These are phyloP conservation scores for Cryomyces minteri DNA, from an alignment of 495 filamentous ascomycete genomes.

Conservation along the genomic window DNA sequence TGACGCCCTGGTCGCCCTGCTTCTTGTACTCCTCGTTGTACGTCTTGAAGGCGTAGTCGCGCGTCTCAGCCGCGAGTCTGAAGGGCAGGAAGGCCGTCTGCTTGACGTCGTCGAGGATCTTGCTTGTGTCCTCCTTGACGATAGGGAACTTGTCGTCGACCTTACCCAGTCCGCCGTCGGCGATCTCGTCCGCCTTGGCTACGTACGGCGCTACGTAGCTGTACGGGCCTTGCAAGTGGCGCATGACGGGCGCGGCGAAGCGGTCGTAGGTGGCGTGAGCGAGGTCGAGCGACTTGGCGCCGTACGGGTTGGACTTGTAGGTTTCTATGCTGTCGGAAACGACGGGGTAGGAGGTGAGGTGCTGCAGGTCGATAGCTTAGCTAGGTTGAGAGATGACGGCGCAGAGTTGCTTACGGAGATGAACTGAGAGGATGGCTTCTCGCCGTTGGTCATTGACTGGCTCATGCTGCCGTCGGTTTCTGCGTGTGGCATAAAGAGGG, in stretches of 20 bases:
- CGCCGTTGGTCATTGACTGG: constrained; percentile 39
- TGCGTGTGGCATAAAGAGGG: constrained; percentile 22
- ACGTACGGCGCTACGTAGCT: constrained; percentile 67
- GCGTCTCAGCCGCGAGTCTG: constrained; percentile 44
- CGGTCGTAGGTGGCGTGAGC: constrained; percentile 46
- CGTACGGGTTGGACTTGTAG: constrained; percentile 64
- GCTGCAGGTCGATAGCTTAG: constrained; percentile 26
- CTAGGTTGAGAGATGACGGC: constrained; percentile 1
- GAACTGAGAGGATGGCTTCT: constrained; percentile 44
- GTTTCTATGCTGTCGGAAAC: constrained; percentile 59
- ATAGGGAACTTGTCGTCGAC: constrained; percentile 69
- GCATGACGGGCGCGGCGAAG: constrained; percentile 53
- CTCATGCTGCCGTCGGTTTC: constrained; percentile 14
- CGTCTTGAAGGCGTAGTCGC: constrained; percentile 53
- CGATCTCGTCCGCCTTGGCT: constrained; percentile 60
- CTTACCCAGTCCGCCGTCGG: constrained; percentile 50
- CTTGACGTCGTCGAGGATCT: constrained; percentile 49
- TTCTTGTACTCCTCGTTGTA: constrained; percentile 64
- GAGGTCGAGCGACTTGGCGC: constrained; percentile 59
- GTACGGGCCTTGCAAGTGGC: constrained; percentile 62
- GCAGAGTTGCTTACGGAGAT: constrained; percentile 33
- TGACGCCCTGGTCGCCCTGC: constrained; percentile 45
- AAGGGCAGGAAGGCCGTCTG: constrained; percentile 47
- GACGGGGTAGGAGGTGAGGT: constrained; percentile 70
- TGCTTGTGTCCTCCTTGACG: constrained; percentile 71